Evolutionary conservation across 495 filamentous ascomycete genomes (phyloP).

Genomic region (Baudoinia panamericana): DNA sequence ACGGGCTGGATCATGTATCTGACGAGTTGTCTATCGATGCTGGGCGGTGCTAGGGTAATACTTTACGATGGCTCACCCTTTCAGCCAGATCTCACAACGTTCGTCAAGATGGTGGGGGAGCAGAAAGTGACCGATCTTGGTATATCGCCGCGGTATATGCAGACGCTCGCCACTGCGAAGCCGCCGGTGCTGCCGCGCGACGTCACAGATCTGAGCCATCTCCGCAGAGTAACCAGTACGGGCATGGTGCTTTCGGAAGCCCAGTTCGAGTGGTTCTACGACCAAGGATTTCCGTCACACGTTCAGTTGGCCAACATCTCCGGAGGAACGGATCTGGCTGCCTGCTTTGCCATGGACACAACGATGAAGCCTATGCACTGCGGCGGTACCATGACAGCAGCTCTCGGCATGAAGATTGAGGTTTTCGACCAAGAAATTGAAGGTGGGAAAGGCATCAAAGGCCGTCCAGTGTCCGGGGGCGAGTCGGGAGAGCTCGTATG

Average conservation of each 20-base stretch:
- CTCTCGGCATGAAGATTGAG: constrained; percentile 50
- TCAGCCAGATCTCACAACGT: constrained; percentile 45
- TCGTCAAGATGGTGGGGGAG: constrained; percentile 45
- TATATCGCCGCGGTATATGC: constrained; percentile 59
- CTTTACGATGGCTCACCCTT: constrained; percentile 73
- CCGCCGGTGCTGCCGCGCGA: constrained; percentile 44
- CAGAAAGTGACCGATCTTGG: constrained; percentile 49
- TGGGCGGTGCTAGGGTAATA: constrained; percentile 44
- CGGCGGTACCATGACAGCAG: constrained; percentile 53
- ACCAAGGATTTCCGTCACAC: constrained; percentile 52
- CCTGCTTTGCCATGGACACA: constrained; percentile 55
- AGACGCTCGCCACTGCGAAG: constrained; percentile 45
- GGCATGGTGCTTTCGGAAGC: constrained; percentile 67
- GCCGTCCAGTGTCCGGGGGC: constrained; percentile 46
- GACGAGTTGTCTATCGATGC: constrained; percentile 38
- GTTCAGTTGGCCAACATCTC: constrained; percentile 60
- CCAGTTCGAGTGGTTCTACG: constrained; percentile 74
- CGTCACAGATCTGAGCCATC: constrained; percentile 44
- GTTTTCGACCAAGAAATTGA: constrained; percentile 50
- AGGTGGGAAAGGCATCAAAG: constrained; percentile 40
- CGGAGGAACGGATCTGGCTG: constrained; percentile 66
- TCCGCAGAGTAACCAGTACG: constrained; percentile 51
- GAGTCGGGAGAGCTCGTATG: constrained; percentile 58
- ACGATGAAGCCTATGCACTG: constrained; percentile 57
- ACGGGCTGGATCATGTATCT: constrained; percentile 83